Percentiles rank a stretch among this genome's conserved stretches.
Conservation (phyloP, 805 yeast genomes). For the Starmerella lactis-condensi region DNA sequence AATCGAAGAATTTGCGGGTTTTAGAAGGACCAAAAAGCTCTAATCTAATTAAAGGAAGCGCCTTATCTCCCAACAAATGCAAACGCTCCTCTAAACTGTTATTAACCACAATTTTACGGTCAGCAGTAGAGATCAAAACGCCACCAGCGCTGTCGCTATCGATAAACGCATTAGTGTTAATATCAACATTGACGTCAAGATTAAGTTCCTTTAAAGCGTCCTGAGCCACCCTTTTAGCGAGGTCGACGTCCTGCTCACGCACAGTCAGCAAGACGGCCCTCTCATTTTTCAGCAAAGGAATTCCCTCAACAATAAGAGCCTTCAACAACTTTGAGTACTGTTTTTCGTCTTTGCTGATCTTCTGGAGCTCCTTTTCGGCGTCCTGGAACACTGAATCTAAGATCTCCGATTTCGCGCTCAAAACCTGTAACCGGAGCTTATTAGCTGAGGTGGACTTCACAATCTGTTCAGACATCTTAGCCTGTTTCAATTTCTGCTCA, state of each 20-base stretch:
- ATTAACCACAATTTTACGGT: conserved; percentile 72
- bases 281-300: conserved; percentile 52
- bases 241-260: conserved; percentile 42
- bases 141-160: conserved; percentile 67
- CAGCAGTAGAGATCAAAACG: conserved; percentile 45
- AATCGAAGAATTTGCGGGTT: conserved; percentile 82
- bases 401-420: conserved; percentile 68
- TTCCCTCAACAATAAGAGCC: conserved; percentile 59
- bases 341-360: conserved; percentile 34
- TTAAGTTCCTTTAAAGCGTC: conserved; percentile 44
- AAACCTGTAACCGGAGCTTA: conserved; percentile 80
- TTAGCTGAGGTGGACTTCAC: conserved; percentile 88
- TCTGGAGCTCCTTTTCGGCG: conserved; percentile 44
- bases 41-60: conserved; percentile 81
- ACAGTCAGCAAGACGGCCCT: conserved; percentile 40
- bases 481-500: conserved; percentile 74
- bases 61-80: conserved; percentile 57
- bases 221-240: conserved; percentile 42
- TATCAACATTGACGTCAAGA: conserved; percentile 39
- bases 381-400: conserved; percentile 54
- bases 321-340: conserved; percentile 52
- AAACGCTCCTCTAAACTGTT: conserved; percentile 93
- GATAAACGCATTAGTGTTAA: conserved; percentile 29
- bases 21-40: conserved; percentile 58
- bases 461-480: conserved; percentile 83